Evolutionary conservation across 2,329 filamentous ascomycete species (phyloP).

Genomic region (Penicillium frequentans): DNA sequence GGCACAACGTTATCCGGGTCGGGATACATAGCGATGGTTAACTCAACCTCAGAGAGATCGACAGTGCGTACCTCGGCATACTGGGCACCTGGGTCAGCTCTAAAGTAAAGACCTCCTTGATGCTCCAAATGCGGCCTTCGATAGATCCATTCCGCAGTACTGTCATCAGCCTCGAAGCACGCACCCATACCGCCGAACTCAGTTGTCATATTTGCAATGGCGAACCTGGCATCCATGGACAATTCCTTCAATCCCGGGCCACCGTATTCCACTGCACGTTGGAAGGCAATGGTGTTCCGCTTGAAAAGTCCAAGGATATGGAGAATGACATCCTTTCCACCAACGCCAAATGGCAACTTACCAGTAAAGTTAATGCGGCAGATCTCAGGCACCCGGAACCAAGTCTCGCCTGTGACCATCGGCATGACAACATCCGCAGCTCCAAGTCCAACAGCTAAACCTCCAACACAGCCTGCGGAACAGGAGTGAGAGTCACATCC

Average conservation of each 20-base stretch:
- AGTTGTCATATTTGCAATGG: slow-evolving; percentile 50
- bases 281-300: slow-evolving; percentile 46
- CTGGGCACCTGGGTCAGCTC: slow-evolving; percentile 37
- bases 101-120: slow-evolving; percentile 32
- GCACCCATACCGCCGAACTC: neutral
- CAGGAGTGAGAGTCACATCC: slow-evolving; percentile 51
- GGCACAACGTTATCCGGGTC: slow-evolving; percentile 47
- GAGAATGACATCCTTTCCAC: slow-evolving; percentile 50
- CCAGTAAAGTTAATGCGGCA: slow-evolving; percentile 21
- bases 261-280: slow-evolving; percentile 48
- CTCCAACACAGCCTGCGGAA: slow-evolving; percentile 42
- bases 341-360: slow-evolving; percentile 30
- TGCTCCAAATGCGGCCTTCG: slow-evolving; percentile 14
- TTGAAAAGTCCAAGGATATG: slow-evolving; percentile 46
- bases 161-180: neutral
- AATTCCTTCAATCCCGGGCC: slow-evolving; percentile 41
- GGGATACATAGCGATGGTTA: slow-evolving; percentile 43
- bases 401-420: slow-evolving; percentile 49
- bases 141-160: slow-evolving; percentile 17
- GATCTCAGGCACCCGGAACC: slow-evolving; percentile 48
- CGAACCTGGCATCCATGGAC: slow-evolving; percentile 46
- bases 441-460: slow-evolving; percentile 46
- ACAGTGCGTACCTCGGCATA: slow-evolving; percentile 42
- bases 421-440: slow-evolving; percentile 48
- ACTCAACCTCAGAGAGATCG: slow-evolving; percentile 38